Evolutionary conservation across 495 filamentous ascomycete genomes (phyloP).

Genomic region (Hyphodiscus hymeniophilus): DNA sequence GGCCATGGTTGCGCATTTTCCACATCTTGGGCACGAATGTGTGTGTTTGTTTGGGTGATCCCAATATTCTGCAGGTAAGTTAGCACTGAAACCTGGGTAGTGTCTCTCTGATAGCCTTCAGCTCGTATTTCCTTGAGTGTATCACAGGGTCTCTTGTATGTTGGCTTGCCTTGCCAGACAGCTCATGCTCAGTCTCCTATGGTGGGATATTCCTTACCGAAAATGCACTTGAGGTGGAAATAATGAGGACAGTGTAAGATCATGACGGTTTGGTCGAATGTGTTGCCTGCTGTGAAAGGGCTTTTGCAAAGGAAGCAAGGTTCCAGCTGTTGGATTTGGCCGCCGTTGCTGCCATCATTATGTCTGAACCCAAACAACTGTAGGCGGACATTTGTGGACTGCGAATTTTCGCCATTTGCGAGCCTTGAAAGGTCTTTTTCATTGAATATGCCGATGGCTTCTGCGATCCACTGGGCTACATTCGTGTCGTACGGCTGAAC

Average conservation of each 20-base stretch:
- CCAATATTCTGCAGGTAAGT: too few relatives aligned
- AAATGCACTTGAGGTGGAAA: constrained; percentile 11
- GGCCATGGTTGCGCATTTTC: background rate
- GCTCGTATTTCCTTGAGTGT: too few relatives aligned
- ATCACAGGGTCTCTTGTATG: too few relatives aligned
- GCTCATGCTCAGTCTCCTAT: too few relatives aligned
- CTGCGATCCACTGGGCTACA: background rate
- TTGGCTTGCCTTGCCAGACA: too few relatives aligned
- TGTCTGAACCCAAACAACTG: background rate
- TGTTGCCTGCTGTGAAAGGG: background rate
- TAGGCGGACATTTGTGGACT: background rate
- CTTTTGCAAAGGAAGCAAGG: constrained; percentile 1
- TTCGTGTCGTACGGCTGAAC: too few relatives aligned
- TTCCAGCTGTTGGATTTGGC: background rate
- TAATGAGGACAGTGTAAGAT: constrained; percentile 3
- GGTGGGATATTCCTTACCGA: too few relatives aligned
- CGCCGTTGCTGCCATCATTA: background rate
- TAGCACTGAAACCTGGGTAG: too few relatives aligned
- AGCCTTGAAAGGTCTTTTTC: background rate
- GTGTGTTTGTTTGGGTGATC: constrained; percentile 2
- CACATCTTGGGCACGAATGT: constrained; percentile 2
- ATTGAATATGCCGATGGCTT: background rate
- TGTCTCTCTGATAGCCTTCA: too few relatives aligned
- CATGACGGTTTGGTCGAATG: background rate
- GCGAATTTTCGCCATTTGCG: background rate